These are phyloP conservation scores for Leptographium flavum DNA, from an alignment of 2,329 filamentous ascomycete genomes.

Conservation along the genomic window DNA sequence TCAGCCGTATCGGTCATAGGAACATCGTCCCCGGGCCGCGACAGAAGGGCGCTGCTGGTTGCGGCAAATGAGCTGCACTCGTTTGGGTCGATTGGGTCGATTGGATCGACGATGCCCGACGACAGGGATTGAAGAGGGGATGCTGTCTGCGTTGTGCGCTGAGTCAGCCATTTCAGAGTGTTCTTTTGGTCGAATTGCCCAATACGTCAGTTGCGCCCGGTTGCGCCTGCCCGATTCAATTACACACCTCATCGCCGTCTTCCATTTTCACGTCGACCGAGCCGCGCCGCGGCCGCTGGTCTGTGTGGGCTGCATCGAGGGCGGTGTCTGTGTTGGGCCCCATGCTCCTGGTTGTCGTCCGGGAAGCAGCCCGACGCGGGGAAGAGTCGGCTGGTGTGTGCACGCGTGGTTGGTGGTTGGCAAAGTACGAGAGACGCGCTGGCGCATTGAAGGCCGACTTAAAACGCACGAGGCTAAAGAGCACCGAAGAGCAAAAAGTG, in stretches of 20 bases:
- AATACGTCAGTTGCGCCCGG: not conserved
- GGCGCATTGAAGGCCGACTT: too few relatives aligned
- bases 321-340: not conserved
- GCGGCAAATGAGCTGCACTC: not conserved
- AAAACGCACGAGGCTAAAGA: too few relatives aligned
- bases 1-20: slow-evolving; percentile 9
- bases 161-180: not conserved
- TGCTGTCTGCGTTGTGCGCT: slow-evolving; percentile 1
- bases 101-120: not conserved
- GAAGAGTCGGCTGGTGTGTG: not conserved
- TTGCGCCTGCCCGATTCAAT: not conserved
- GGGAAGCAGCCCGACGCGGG: too few relatives aligned
- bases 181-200: too few relatives aligned
- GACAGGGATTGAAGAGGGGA: slow-evolving; percentile 2
- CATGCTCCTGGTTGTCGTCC: not conserved
- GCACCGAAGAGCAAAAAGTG: too few relatives aligned
- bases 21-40: slow-evolving; percentile 3
- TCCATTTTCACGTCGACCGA: slow-evolving; percentile 1
- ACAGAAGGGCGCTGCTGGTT: slow-evolving; percentile 1
- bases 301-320: not conserved
- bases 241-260: not conserved
- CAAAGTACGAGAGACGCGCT: not conserved
- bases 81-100: not conserved
- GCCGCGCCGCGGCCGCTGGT: not conserved
- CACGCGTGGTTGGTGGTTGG: not conserved